Percentiles rank a stretch among this genome's conserved stretches.
Evolutionary conservation across 345 rosid species (phyloP).

Genomic region (Citrus maxima): DNA sequence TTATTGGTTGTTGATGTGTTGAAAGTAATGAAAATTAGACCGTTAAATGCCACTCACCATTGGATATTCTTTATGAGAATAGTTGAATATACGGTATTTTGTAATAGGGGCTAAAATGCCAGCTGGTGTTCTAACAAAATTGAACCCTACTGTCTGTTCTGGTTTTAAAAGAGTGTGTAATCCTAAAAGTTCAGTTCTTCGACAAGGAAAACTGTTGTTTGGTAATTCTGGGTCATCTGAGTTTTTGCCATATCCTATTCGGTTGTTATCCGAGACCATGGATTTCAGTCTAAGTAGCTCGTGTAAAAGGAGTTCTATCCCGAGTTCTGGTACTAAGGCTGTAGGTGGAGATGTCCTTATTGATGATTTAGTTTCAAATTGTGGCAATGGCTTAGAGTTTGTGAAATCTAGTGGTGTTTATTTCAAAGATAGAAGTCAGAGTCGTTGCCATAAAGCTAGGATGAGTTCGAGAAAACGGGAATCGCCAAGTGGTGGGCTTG

Average conservation of each 20-base stretch:
- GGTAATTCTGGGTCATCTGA: constrained; percentile 5
- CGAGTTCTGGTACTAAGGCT: constrained; percentile 66
- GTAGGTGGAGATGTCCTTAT: constrained; percentile 60
- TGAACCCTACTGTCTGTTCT: constrained; percentile 38
- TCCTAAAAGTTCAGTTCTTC: constrained; percentile 17
- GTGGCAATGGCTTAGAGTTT: constrained; percentile 55
- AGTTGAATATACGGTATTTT: constrained; percentile 13
- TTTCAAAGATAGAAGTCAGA: constrained; percentile 39
- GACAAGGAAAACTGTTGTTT: constrained; percentile 19
- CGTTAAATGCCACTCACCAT: constrained; percentile 1
- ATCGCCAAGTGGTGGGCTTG: constrained; percentile 28
- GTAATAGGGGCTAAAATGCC: constrained; percentile 47
- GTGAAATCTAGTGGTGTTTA: constrained; percentile 53
- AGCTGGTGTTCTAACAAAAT: constrained; percentile 44
- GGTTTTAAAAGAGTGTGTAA: constrained; percentile 34
- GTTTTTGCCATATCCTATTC: constrained; percentile 20
- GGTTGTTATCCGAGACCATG: constrained; percentile 18
- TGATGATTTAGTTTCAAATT: constrained; percentile 52
- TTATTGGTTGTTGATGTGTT: constrained; percentile 16
- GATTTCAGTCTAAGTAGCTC: constrained; percentile 17
- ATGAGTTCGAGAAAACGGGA: constrained; percentile 47
- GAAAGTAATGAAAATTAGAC: constrained; percentile 21
- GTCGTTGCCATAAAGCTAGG: constrained; percentile 39
- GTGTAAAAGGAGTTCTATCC: constrained; percentile 44
- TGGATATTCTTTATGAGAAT: constrained; percentile 5